Evolutionary conservation across 371 early-diverging fungal species (phyloP), one percentile per base, ranked within the genome.

Genomic region (Haplosporangium sp.): DNA sequence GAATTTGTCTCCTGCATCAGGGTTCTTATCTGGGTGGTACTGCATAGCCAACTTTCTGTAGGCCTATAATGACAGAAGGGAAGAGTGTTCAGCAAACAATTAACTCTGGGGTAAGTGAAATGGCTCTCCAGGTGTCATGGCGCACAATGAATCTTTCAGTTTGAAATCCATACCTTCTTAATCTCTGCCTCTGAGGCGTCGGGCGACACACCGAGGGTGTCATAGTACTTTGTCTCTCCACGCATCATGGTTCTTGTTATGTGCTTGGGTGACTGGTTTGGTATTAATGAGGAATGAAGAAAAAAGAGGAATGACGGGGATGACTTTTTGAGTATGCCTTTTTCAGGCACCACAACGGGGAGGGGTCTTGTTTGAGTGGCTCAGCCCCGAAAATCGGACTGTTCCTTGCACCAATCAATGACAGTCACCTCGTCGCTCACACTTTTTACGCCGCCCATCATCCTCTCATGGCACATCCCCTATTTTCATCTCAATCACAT

Each of bases 1-100:
- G 83, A 98, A 99, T 85, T 94, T 87, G 69, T 89, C 86, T 56
- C 90, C 92, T 42, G 93, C 91, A 45, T 80, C 84, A 18, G 94
- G 89, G 69, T 94, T 93, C 81, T 96, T 96, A 84, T 97, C 98
- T 55, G 95, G 99, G 75, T 99, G 99, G 84, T 94, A 96, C 68
- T 92, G 92, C 64, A 95, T 87, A 29, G 99, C 98, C 46, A 97
- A 80, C 80, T 93, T 95, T 59, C 95, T 90, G 86, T 95, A 98
- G 18, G 95, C 94, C 87, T 94, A 74, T 13, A 60, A 14, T 16
- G 46, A 59, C n/a, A n/a, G n/a, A n/a, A n/a, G n/a, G n/a, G 42
- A 23, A 7, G 38, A 48, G 9, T 21, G 21, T 60, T 40, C 11
- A 13, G 23, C 38, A 43, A 37, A n/a, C 37, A 58, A 20, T n/a